Percentiles rank a stretch among this genome's conserved stretches.
Conservation (phyloP, 352 stramenopile species). For the Phytophthora citricola region DNA sequence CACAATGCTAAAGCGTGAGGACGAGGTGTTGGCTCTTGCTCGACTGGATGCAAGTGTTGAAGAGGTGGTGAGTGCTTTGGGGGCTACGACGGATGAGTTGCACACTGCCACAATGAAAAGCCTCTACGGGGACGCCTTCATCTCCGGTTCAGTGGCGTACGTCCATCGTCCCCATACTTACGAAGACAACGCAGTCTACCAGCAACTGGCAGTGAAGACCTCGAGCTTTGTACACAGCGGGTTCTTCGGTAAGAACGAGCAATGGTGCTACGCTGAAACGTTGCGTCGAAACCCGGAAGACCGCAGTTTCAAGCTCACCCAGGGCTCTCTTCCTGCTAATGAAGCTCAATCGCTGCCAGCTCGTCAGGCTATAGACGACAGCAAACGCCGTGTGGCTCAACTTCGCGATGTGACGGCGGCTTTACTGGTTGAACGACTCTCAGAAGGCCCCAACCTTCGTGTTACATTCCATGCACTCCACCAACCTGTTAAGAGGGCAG, state of each 20-base stretch:
- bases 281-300: conserved; percentile 23
- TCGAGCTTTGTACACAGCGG: conserved; percentile 43
- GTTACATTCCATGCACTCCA: conserved; percentile 49
- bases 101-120: conserved; percentile 44
- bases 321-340: conserved; percentile 13
- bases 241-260: conserved; percentile 45
- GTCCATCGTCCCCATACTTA: conserved; percentile 14
- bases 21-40: conserved; percentile 35
- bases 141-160: conserved; percentile 37
- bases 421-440: conserved; percentile 39
- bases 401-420: conserved; percentile 37
- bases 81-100: conserved; percentile 11
- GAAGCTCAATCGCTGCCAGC: conserved; percentile 23
- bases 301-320: conserved; percentile 34
- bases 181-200: conserved; percentile 11
- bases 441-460: conserved; percentile 30
- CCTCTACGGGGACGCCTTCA: conserved; percentile 44
- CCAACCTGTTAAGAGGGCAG: background rate
- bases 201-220: conserved; percentile 39
- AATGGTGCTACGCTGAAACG: conserved; percentile 49
- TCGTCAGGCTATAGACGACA: conserved; percentile 16
- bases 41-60: conserved; percentile 38
- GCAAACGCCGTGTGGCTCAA: conserved; percentile 42
- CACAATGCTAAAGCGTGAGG: conserved; percentile 32
- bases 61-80: conserved; percentile 39